Conservation (phyloP, 495 filamentous ascomycete genomes). For the Pseudevernia furfuracea region DNA sequence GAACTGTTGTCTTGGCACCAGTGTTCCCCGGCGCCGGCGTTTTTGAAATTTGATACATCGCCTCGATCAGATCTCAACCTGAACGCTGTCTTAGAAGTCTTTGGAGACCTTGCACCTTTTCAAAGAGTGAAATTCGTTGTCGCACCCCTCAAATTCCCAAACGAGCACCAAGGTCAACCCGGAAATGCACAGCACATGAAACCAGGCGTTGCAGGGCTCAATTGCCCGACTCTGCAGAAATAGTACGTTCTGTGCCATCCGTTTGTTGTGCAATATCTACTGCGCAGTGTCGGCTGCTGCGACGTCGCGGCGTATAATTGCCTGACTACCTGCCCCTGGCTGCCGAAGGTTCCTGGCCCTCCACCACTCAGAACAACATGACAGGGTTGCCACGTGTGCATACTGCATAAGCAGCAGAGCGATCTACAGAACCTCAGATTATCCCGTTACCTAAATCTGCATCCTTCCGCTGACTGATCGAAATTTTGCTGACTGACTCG, state of each 20-base stretch:
- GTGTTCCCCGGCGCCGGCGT: constrained; percentile 3
- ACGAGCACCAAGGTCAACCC: not conserved
- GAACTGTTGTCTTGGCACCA: constrained; percentile 16
- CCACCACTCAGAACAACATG: constrained; percentile 10
- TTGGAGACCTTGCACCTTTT: not conserved
- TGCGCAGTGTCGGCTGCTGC: constrained; percentile 2
- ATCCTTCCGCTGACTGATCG: constrained; percentile 6
- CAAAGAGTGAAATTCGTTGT: not conserved
- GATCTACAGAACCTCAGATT: constrained; percentile 4
- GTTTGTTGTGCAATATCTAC: not conserved
- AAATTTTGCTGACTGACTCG: not conserved
- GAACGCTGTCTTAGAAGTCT: not conserved
- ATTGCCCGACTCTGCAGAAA: constrained; percentile 1
- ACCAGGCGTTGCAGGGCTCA: constrained; percentile 12
- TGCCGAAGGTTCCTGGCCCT: constrained; percentile 6
- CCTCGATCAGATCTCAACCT: not conserved
- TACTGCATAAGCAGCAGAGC: not conserved
- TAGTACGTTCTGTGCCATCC: not conserved
- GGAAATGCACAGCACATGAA: constrained; percentile 12
- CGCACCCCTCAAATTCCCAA: not conserved
- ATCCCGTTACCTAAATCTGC: not conserved
- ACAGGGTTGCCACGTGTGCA: constrained; percentile 5
- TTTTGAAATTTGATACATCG: not conserved
- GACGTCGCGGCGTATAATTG: not conserved
- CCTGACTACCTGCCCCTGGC: not conserved